phyloP scores from a whole-genome alignment of 768 basidiomycete genomes.

The Trametes punicea region DNA sequence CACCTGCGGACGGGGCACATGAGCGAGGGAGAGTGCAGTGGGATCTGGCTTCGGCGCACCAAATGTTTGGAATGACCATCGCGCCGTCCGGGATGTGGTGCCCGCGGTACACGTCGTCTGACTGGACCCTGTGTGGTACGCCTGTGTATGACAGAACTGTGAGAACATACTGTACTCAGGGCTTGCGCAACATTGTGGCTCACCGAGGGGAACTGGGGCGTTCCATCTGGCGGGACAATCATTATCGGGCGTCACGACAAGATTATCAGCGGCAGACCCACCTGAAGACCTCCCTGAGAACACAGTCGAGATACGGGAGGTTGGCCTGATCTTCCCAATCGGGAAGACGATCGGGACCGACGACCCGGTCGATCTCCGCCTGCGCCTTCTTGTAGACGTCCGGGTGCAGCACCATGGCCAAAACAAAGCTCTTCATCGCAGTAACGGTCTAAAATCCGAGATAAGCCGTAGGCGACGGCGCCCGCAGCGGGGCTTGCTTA shows the following conservation, averaged over 20 bases:
- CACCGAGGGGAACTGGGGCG: constrained; percentile 18
- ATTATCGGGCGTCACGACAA: background rate
- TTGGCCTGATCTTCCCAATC: constrained; percentile 21
- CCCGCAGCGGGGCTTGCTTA: background rate
- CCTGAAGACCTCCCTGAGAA: constrained; percentile 23
- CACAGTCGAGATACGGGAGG: constrained; percentile 24
- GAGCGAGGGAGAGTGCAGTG: background rate
- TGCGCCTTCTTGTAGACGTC: constrained; percentile 39
- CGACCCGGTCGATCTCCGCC: constrained; percentile 38
- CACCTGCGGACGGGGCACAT: constrained; percentile 11
- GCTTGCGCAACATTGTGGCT: background rate
- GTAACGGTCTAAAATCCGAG: constrained; percentile 36
- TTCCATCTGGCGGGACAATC: constrained; percentile 14
- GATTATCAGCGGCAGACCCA: constrained; percentile 8
- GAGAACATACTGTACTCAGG: background rate
- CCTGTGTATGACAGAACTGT: constrained; percentile 1
- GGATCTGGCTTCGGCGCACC: constrained; percentile 3
- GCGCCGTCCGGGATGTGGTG: constrained; percentile 20
- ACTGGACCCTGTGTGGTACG: constrained; percentile 19
- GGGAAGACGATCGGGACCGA: constrained; percentile 32
- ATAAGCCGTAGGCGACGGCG: background rate
- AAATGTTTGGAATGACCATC: constrained; percentile 25
- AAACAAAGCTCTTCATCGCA: constrained; percentile 36
- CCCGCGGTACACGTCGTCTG: constrained; percentile 26
- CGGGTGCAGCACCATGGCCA: constrained; percentile 39